Evolutionary conservation across 1,139 yeast genomes (phyloP).

Genomic region (Protomyces gravidus): DNA sequence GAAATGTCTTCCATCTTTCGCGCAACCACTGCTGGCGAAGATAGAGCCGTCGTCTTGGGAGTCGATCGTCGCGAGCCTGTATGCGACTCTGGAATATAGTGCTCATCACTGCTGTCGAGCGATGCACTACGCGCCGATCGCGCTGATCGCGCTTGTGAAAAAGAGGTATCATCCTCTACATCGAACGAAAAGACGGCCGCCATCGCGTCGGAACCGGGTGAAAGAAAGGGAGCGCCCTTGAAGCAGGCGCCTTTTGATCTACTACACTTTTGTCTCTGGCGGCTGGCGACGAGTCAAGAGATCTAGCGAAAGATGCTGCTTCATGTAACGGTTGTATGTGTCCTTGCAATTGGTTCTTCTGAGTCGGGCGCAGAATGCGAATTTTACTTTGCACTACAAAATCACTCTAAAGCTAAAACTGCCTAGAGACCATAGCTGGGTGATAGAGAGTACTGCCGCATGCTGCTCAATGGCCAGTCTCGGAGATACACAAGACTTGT

Average conservation of each 20-base stretch:
- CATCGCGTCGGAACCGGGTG: constrained; percentile 31
- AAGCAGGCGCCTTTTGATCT: background rate
- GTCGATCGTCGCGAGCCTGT: constrained; percentile 22
- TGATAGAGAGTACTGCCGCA: too few relatives aligned
- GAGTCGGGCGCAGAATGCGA: too few relatives aligned
- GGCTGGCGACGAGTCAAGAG: background rate
- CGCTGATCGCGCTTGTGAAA: background rate
- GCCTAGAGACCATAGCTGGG: too few relatives aligned
- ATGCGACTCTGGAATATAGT: constrained; percentile 32
- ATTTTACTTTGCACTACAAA: too few relatives aligned
- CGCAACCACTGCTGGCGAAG: constrained; percentile 28
- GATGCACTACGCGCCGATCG: constrained; percentile 6
- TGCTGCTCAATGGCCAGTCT: too few relatives aligned
- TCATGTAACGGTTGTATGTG: background rate
- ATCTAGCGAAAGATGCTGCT: background rate
- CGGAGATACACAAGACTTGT: constrained; percentile 15
- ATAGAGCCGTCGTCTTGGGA: constrained; percentile 25
- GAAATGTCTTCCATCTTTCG: constrained; percentile 30
- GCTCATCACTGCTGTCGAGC: constrained; percentile 29
- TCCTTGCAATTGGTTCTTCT: too few relatives aligned
- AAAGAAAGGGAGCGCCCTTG: background rate
- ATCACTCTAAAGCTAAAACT: too few relatives aligned
- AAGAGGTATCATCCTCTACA: constrained; percentile 33
- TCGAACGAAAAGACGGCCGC: constrained; percentile 39
- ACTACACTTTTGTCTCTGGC: background rate